These are phyloP conservation scores for Nevesoporus exiguus DNA, from an alignment of 768 basidiomycete genomes.

Conservation along the genomic window DNA sequence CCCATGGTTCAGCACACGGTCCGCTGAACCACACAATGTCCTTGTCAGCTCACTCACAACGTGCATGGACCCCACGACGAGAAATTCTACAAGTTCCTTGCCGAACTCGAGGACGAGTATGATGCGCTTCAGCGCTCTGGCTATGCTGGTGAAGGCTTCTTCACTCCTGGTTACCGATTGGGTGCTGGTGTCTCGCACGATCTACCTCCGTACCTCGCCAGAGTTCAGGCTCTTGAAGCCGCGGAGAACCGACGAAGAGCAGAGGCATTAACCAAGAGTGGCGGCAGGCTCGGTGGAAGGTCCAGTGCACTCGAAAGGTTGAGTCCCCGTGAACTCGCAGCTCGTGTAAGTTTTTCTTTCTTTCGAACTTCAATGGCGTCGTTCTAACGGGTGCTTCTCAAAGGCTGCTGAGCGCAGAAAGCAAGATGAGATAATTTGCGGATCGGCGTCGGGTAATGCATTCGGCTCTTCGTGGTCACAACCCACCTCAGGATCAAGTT, in stretches of 20 bases:
- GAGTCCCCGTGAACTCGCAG: slow-evolving; percentile 69
- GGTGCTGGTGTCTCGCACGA: slow-evolving; percentile 68
- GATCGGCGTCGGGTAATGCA: slow-evolving; percentile 54
- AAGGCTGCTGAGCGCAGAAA: slow-evolving; percentile 86
- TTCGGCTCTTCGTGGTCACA: slow-evolving; percentile 12
- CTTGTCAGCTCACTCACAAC: slow-evolving; percentile 75
- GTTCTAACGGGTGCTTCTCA: not conserved
- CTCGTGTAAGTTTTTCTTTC: slow-evolving; percentile 45
- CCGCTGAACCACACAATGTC: not conserved
- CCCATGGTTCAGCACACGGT: not conserved
- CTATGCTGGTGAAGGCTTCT: slow-evolving; percentile 91
- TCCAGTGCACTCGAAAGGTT: slow-evolving; percentile 37
- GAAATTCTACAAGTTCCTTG: slow-evolving; percentile 70
- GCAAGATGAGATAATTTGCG: slow-evolving; percentile 74
- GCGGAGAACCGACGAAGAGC: slow-evolving; percentile 68
- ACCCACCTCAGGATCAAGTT: not conserved
- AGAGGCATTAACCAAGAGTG: slow-evolving; percentile 43
- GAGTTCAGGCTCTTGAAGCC: slow-evolving; percentile 67
- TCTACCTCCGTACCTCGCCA: slow-evolving; percentile 61
- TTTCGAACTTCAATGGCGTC: not conserved
- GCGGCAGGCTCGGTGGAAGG: slow-evolving; percentile 63
- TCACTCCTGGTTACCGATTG: slow-evolving; percentile 65
- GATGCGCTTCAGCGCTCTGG: slow-evolving; percentile 74
- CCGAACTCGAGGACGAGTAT: slow-evolving; percentile 79
- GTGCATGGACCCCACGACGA: slow-evolving; percentile 90